A percentile compares a stretch with the other conserved stretches of the same genome.
Evolutionary conservation across 2,329 filamentous ascomycete genomes (phyloP).

Genomic region (Samsoniella hepiali): DNA sequence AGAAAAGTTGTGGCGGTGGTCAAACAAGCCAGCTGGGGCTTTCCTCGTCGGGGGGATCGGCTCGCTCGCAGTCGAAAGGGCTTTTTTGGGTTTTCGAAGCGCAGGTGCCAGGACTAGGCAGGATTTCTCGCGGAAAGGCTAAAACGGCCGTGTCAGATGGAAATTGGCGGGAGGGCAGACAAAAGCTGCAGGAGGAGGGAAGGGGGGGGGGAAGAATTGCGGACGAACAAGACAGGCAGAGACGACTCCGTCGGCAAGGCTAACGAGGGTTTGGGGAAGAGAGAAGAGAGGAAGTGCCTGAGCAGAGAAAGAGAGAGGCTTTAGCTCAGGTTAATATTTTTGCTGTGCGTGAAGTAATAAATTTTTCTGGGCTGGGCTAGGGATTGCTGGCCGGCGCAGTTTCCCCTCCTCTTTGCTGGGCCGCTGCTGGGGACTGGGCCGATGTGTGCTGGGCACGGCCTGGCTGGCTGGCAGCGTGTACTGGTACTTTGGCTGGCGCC

Average conservation of each 20-base stretch:
- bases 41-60: slow-evolving; percentile 12
- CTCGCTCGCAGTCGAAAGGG: slow-evolving; percentile 7
- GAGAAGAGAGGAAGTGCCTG: slow-evolving; percentile 4
- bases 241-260: slow-evolving; percentile 8
- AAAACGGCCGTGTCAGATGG: neutral
- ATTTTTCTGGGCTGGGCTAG: slow-evolving; percentile 35
- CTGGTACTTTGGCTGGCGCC: no score
- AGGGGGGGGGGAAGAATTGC: neutral
- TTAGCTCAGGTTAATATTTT: slow-evolving; percentile 28
- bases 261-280: slow-evolving; percentile 6
- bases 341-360: slow-evolving; percentile 42
- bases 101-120: slow-evolving; percentile 5
- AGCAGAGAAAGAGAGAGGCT: slow-evolving; percentile 9
- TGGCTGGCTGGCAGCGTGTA: no score
- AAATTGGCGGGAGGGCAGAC: neutral
- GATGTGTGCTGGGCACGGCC: no score
- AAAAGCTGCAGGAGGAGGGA: neutral
- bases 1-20: slow-evolving; percentile 9
- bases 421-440: neutral
- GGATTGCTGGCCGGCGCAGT: slow-evolving; percentile 18
- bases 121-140: neutral
- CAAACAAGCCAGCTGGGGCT: slow-evolving; percentile 1
- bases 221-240: slow-evolving; percentile 7
- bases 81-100: slow-evolving; percentile 9
- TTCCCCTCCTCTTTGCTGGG: slow-evolving; percentile 19